These are phyloP conservation scores for Cladorrhinum sp. DNA, from an alignment of 2,329 filamentous ascomycete genomes.

Conservation along the genomic window DNA sequence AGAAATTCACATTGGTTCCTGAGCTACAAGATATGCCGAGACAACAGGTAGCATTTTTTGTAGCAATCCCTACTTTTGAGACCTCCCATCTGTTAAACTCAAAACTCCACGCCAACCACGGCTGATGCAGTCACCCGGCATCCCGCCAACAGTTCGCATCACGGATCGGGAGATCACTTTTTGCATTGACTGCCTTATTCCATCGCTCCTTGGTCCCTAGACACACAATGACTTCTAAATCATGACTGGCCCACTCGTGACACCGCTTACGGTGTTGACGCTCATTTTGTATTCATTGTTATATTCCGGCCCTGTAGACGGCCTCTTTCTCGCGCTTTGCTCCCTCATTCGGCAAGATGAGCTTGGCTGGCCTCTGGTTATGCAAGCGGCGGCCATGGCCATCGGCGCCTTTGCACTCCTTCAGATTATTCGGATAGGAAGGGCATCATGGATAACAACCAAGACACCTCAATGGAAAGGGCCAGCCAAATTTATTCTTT, in stretches of 20 bases:
- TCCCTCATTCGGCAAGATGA: slow-evolving; percentile 1
- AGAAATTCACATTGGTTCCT: not conserved
- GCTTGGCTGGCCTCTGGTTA: not conserved
- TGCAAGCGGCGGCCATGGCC: not conserved
- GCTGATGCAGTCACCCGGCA: not conserved
- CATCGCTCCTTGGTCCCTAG: too few species aligned
- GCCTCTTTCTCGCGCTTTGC: slow-evolving; percentile 6
- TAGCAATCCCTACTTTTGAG: not conserved
- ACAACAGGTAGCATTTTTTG: not conserved
- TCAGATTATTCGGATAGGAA: slow-evolving; percentile 1
- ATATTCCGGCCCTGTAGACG: slow-evolving; percentile 1
- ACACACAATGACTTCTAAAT: not conserved
- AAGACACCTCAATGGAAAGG: slow-evolving; percentile 23
- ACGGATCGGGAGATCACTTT: not conserved
- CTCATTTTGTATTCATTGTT: slow-evolving; percentile 2
- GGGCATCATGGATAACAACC: not conserved
- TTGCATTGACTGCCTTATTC: not conserved
- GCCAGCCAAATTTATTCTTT: slow-evolving; percentile 48
- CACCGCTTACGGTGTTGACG: not conserved
- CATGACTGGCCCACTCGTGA: slow-evolving; percentile 10
- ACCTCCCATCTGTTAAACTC: not conserved
- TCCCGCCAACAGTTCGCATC: not conserved
- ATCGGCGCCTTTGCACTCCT: slow-evolving; percentile 13
- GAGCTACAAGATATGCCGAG: not conserved
- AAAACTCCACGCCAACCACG: not conserved